Conservation (phyloP, 768 basidiomycete species). For the Boletus barrowsii region DNA sequence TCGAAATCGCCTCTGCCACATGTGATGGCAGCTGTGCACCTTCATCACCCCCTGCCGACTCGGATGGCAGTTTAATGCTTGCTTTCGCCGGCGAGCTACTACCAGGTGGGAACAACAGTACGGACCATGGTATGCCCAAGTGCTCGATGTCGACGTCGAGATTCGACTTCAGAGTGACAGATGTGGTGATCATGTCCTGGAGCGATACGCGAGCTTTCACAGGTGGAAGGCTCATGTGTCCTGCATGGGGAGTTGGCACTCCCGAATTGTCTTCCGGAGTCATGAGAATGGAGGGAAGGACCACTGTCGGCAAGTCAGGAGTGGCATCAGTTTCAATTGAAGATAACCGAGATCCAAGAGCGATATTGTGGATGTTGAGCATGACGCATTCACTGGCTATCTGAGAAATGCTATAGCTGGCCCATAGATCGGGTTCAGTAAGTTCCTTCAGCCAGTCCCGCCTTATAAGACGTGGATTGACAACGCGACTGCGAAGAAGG, state of each 20-base stretch:
- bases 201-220: conserved; percentile 49
- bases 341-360: conserved; percentile 41
- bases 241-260: conserved; percentile 31
- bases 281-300: conserved; percentile 5
- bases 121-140: conserved; percentile 50
- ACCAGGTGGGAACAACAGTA: conserved; percentile 39
- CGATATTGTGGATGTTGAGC: conserved; percentile 59
- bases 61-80: conserved; percentile 15
- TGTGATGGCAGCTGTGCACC: conserved; percentile 39
- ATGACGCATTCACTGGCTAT: conserved; percentile 68
- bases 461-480: conserved; percentile 72
- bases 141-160: conserved; percentile 59
- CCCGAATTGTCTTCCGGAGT: conserved; percentile 24
- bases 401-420: conserved; percentile 54
- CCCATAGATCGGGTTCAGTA: conserved; percentile 63
- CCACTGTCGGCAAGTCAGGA: conserved; percentile 4
- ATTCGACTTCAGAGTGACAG: conserved; percentile 70
- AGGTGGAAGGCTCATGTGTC: conserved; percentile 34
- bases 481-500: conserved; percentile 65
- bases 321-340: neutral
- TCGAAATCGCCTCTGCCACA: conserved; percentile 63
- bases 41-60: conserved; percentile 10
- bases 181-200: conserved; percentile 72
- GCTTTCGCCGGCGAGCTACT: conserved; percentile 27
- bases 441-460: conserved; percentile 64